phyloP scores from a whole-genome alignment of 257 asterid genomes.

The Salvia rosmarinus region DNA sequence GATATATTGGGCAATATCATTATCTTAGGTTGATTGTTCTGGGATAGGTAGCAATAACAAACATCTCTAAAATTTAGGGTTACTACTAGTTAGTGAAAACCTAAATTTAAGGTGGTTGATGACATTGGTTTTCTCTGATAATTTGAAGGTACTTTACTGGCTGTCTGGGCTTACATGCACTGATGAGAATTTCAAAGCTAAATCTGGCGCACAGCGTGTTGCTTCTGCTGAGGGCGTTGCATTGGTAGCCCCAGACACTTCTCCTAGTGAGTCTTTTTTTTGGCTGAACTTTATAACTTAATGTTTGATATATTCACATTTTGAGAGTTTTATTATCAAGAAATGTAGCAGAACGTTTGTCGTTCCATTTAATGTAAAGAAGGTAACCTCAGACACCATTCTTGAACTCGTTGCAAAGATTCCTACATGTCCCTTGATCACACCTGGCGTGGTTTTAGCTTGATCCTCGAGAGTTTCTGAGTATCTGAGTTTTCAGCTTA shows the following conservation, averaged over 20 bases:
- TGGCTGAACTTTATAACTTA: background rate
- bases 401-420: conserved; percentile 2
- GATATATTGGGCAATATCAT: background rate
- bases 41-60: background rate
- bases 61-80: background rate
- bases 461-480: background rate
- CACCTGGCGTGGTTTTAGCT: background rate
- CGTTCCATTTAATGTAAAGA: background rate
- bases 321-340: background rate
- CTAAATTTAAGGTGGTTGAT: background rate
- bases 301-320: background rate
- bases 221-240: conserved; percentile 85
- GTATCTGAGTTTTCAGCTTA: background rate
- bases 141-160: conserved; percentile 82
- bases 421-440: background rate
- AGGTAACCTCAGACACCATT: background rate
- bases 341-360: background rate
- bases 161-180: conserved; percentile 95
- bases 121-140: conserved; percentile 1
- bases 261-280: conserved; percentile 69
- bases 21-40: background rate
- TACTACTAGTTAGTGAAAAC: background rate
- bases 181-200: conserved; percentile 84
- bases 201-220: conserved; percentile 96
- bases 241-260: conserved; percentile 78